phyloP scores from a whole-genome alignment of 805 yeast genomes.

The Suhomyces sp. region DNA sequence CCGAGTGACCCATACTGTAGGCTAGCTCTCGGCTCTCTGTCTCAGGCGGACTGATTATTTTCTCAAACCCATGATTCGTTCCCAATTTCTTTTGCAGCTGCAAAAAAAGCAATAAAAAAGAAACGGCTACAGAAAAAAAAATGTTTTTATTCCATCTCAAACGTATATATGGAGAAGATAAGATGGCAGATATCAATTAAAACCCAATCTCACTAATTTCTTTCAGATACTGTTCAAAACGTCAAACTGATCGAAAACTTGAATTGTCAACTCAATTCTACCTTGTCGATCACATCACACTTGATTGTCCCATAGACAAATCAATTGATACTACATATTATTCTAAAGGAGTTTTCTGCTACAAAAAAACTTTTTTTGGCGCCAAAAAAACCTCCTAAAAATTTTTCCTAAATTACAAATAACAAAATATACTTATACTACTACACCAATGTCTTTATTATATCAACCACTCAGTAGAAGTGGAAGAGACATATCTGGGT shows the following conservation, averaged over 20 bases:
- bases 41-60: background rate
- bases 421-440: background rate
- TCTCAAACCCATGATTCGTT: slow-evolving; percentile 1
- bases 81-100: slow-evolving; percentile 7
- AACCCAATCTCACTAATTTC: background rate
- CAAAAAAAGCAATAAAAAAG: slow-evolving; percentile 7
- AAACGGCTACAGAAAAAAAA: slow-evolving; percentile 5
- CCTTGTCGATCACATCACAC: background rate
- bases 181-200: slow-evolving; percentile 1
- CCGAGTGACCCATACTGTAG: background rate
- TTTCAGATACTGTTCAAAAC: background rate
- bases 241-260: background rate
- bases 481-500: slow-evolving; percentile 17
- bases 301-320: background rate
- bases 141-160: slow-evolving; percentile 4
- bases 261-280: background rate
- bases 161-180: slow-evolving; percentile 6
- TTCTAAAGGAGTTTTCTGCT: background rate
- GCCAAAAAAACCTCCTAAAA: background rate
- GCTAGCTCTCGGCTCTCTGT: background rate
- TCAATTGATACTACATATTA: background rate
- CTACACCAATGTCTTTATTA: slow-evolving; percentile 4
- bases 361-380: background rate
- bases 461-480: slow-evolving; percentile 3
- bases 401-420: background rate